Conservation (phyloP, 345 rosid genomes). For the Euphorbia pulcherrima region DNA sequence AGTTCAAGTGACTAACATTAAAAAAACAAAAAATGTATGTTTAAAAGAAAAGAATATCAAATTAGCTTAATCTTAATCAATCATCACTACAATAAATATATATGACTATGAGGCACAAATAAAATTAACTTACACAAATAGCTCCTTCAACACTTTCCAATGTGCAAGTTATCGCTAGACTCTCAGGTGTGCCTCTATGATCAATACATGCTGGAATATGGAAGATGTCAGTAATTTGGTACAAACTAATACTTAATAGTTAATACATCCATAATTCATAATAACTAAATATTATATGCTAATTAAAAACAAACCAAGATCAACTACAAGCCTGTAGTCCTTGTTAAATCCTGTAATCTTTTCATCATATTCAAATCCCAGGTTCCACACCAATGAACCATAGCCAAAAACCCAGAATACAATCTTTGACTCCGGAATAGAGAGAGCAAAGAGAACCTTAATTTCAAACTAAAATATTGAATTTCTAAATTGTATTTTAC, state of each 20-base stretch:
- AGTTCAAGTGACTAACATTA: no score
- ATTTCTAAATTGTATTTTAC: no score
- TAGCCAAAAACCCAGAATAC: slow-evolving; percentile 98
- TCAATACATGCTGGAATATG: slow-evolving; percentile 80
- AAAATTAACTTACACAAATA: no score
- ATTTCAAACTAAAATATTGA: no score
- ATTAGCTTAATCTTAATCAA: neutral
- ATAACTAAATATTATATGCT: no score
- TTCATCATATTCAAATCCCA: slow-evolving; percentile 87
- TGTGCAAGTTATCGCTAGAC: no score
- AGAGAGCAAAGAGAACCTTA: no score
- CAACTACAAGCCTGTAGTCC: slow-evolving; percentile 89
- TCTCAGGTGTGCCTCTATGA: no score
- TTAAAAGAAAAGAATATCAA: no score
- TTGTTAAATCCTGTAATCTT: slow-evolving; percentile 74
- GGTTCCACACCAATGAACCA: slow-evolving; percentile 98
- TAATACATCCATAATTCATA: no score
- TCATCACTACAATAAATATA: neutral
- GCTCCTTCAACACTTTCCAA: no score
- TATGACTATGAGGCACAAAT: neutral
- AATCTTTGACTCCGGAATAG: slow-evolving; percentile 48
- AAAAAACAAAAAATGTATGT: no score
- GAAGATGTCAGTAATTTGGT: neutral
- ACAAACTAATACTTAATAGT: neutral
- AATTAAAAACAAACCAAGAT: slow-evolving; percentile 92